Conservation (phyloP, 257 asterid species). For the Penstemon davidsonii region DNA sequence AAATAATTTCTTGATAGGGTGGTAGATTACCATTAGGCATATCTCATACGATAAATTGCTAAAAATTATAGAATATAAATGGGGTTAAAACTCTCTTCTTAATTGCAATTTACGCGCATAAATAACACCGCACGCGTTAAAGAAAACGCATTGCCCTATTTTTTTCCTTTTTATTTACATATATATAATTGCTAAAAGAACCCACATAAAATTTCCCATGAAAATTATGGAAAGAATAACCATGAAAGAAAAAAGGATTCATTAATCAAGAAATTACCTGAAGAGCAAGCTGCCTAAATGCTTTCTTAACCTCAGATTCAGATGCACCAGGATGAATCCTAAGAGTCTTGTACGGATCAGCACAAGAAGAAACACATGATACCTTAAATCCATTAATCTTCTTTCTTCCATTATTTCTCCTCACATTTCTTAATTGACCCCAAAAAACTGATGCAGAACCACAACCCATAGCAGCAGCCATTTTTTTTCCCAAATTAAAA, state of each 20-base stretch:
- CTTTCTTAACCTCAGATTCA: constrained; percentile 87
- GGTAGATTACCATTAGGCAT: too few relatives aligned
- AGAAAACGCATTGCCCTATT: too few relatives aligned
- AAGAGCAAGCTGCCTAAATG: constrained; percentile 87
- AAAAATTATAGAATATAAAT: too few relatives aligned
- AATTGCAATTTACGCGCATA: too few relatives aligned
- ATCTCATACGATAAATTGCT: too few relatives aligned
- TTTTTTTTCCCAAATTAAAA: not conserved
- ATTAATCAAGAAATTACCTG: constrained; percentile 37
- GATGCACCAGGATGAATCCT: constrained; percentile 67
- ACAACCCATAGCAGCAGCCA: constrained; percentile 27
- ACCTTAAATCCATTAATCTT: constrained; percentile 43
- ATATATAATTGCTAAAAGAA: not conserved
- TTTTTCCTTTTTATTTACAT: too few relatives aligned
- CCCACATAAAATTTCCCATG: not conserved
- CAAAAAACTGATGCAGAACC: constrained; percentile 10
- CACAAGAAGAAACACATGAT: constrained; percentile 49
- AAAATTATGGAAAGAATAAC: not conserved
- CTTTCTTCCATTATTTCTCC: constrained; percentile 22
- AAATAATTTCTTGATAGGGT: too few relatives aligned
- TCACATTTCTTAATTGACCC: constrained; percentile 10
- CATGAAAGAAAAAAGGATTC: not conserved
- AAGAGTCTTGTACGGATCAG: constrained; percentile 81
- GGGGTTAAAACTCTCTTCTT: too few relatives aligned
- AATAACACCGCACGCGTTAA: too few relatives aligned